A percentile compares a stretch with the other conserved stretches of the same genome.
These are phyloP conservation scores for Puccinia horiana DNA, from an alignment of 1,284 basidiomycete genomes.

Conservation along the genomic window DNA sequence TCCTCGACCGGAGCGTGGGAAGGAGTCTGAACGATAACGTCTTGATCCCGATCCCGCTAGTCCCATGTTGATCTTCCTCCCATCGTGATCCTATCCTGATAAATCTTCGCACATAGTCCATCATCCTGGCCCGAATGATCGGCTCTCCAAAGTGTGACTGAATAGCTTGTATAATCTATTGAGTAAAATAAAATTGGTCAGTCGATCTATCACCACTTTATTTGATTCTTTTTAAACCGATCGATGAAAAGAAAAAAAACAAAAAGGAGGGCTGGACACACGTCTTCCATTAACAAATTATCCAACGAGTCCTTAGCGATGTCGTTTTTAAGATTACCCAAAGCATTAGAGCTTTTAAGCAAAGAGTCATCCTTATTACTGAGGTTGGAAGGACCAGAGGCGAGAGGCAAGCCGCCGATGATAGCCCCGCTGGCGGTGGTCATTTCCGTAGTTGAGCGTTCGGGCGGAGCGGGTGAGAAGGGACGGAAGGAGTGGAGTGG, in stretches of 20 bases:
- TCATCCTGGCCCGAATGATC: slow-evolving; percentile 73
- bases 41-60: slow-evolving; percentile 69
- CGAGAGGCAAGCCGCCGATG: neutral
- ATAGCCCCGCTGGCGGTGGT: slow-evolving; percentile 4
- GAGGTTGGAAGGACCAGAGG: neutral
- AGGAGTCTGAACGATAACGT: slow-evolving; percentile 58
- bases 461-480: slow-evolving; percentile 30
- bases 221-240: neutral
- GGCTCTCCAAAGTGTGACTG: slow-evolving; percentile 74
- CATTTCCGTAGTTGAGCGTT: slow-evolving; percentile 36
- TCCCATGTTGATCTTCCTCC: slow-evolving; percentile 71
- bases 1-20: neutral
- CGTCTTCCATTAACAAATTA: slow-evolving; percentile 86
- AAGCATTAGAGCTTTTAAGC: neutral
- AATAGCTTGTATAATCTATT: slow-evolving; percentile 70
- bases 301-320: slow-evolving; percentile 70
- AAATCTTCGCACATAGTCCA: slow-evolving; percentile 74
- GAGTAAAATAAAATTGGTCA: slow-evolving; percentile 1
- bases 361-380: neutral
- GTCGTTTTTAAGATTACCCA: slow-evolving; percentile 47
- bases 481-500: neutral
- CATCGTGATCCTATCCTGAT: slow-evolving; percentile 74
- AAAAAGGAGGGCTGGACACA: slow-evolving; percentile 60
- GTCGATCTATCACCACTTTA: slow-evolving; percentile 43
- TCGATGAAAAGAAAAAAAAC: neutral